A percentile compares a stretch with the other conserved stretches of the same genome.
Conservation (phyloP, 306 rosid species). For the Gastrolobium bilobum region DNA sequence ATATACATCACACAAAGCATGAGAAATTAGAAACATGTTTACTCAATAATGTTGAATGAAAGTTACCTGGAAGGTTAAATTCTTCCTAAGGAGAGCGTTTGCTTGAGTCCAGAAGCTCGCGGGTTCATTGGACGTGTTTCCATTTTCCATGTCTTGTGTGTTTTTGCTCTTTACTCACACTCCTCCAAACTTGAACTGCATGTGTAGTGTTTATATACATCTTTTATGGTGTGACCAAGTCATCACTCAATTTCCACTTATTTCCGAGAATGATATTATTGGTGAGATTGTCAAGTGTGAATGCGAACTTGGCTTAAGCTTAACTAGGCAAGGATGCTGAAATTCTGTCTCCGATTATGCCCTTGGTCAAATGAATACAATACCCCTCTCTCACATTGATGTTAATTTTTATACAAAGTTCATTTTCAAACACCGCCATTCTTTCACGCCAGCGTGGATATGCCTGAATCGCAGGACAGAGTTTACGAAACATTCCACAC, state of each 20-base stretch:
- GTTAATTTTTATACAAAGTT: background rate
- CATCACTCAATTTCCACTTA: slow-evolving; percentile 10
- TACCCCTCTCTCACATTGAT: background rate
- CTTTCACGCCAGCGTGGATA: too few species aligned
- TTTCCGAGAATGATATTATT: slow-evolving; percentile 25
- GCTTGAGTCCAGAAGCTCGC: slow-evolving; percentile 92
- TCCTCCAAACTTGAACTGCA: background rate
- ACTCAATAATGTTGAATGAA: too few species aligned
- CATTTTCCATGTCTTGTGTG: background rate
- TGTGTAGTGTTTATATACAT: background rate
- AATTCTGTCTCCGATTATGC: slow-evolving; percentile 29
- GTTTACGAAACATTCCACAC: too few species aligned
- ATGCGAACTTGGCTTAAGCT: background rate
- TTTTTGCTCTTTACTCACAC: too few species aligned
- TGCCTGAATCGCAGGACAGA: too few species aligned
- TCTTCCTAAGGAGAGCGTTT: slow-evolving; percentile 87
- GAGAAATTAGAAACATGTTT: background rate
- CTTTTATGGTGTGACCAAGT: background rate
- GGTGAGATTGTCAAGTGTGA: background rate
- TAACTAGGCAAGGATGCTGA: background rate
- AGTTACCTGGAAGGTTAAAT: slow-evolving; percentile 81
- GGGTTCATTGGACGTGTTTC: slow-evolving; percentile 49
- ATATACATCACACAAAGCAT: background rate
- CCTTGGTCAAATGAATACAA: slow-evolving; percentile 14
- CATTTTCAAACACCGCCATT: too few species aligned